These are phyloP conservation scores for Alternaria sp. DNA, from an alignment of 2,329 filamentous ascomycete species.

Conservation along the genomic window DNA sequence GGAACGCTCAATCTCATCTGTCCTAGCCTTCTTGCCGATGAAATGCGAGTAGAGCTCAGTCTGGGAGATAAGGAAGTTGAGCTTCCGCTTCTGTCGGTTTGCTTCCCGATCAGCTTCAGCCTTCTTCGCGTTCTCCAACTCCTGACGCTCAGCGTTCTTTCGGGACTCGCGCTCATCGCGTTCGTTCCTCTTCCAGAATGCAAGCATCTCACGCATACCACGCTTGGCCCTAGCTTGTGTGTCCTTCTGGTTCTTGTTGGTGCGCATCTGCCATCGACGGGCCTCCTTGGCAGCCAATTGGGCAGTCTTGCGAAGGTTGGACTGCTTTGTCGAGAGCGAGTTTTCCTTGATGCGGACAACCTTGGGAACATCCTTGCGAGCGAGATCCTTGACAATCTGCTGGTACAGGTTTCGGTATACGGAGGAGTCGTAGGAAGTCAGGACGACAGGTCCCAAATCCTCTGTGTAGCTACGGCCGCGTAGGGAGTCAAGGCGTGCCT, in stretches of 20 bases:
- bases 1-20: conserved; percentile 88
- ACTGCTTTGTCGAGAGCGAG: conserved; percentile 84
- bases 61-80: conserved; percentile 99
- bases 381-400: conserved; percentile 94
- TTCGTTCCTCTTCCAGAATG: conserved; percentile 99
- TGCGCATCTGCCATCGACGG: conserved; percentile 94
- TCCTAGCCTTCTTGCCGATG: conserved; percentile 99
- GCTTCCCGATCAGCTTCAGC: conserved; percentile 97
- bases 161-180: conserved; percentile 93
- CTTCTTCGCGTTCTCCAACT: conserved; percentile 94
- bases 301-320: conserved; percentile 97
- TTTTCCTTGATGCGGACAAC: conserved; percentile 86
- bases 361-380: conserved; percentile 91
- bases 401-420: conserved; percentile 97
- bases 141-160: conserved; percentile 92
- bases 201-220: conserved; percentile 99
- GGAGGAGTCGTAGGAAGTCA: conserved; percentile 76
- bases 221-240: conserved; percentile 95
- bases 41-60: conserved; percentile 99
- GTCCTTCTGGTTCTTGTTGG: conserved; percentile 98
- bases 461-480: conserved; percentile 56
- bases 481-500: conserved; percentile 55
- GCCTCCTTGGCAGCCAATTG: conserved; percentile 97
- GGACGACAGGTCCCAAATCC: conserved; percentile 50
- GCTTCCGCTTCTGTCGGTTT: conserved; percentile 95